Base-by-base conservation (phyloP, 2,329 filamentous ascomycete species). In the Erysiphe pulchra region DNA sequence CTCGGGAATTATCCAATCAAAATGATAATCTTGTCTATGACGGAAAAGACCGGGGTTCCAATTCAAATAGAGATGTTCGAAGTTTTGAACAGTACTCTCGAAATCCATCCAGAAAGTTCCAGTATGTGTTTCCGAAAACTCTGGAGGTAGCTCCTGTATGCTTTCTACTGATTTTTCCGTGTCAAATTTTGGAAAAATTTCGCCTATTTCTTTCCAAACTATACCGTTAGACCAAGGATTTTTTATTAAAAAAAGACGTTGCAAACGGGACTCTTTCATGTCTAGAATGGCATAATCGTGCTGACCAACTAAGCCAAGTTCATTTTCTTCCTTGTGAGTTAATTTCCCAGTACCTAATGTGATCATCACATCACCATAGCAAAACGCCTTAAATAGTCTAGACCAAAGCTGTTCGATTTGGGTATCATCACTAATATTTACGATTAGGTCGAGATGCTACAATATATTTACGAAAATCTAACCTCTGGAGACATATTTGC, bases 91-190 rank as follows among this genome's bases (percentile, higher is more conserved):
- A 4, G 94, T 75, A 51, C 85, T 81, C 53, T 92, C 81, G 28
- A 90, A 74, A 20, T 78, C 75, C 62, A 95, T 92, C 87, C 90
- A 95, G 57, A 93, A 92, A 0, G 80, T 83, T n/a, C 85, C 84
- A 0, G 79, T 77, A 28, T 62, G 60, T 17, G 61, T 55, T 34
- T 42, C 17, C 2, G 46, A 9, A 3, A 38, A 44, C 58, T 46
- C 14, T 37, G 50, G 49, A n/a, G 55, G 50, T 32, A 51, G 51
- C 38, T 56, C 50, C 20, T 51, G 46, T 6, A 56, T 16, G 16
- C 30, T 32, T 20, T 50, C 48, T n/a, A 51, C 50, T 51, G 53
- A 54, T 16, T 17, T 45, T 30, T 49, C 30, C 14, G 32, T 12
- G 2, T 42, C 36, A 20, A 46, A 24, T 30, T 41, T 44, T 24